These are phyloP conservation scores for Trichoderma hamatum DNA, from an alignment of 2,329 filamentous ascomycete genomes.

Conservation along the genomic window DNA sequence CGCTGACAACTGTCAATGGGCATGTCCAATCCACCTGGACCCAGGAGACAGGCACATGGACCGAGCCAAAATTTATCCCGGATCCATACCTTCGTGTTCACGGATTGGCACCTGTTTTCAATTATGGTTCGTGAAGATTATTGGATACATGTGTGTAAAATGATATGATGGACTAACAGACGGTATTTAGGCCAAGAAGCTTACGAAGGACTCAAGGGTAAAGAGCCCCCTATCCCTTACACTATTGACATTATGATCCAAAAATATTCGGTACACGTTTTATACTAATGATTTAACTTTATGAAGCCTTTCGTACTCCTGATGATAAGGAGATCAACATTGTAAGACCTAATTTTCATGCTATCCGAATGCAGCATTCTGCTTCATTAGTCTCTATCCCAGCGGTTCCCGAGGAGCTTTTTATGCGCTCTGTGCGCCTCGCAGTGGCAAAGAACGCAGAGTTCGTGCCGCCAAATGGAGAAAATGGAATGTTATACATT, in stretches of 20 bases:
- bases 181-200: slow-evolving; percentile 16
- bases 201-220: slow-evolving; percentile 26
- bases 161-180: not conserved
- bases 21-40: slow-evolving; percentile 20
- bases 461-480: slow-evolving; percentile 66
- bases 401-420: slow-evolving; percentile 59
- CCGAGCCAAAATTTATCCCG: slow-evolving; percentile 13
- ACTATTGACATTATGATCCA: not conserved
- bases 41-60: slow-evolving; percentile 13
- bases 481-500: slow-evolving; percentile 68
- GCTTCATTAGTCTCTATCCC: slow-evolving; percentile 58
- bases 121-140: slow-evolving; percentile 13
- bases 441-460: slow-evolving; percentile 68
- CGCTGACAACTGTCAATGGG: not conserved
- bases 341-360: slow-evolving; percentile 19
- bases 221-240: not conserved
- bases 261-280: not conserved
- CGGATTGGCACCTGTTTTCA: slow-evolving; percentile 21
- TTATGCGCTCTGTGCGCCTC: slow-evolving; percentile 60
- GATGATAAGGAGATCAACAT: slow-evolving; percentile 15
- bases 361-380: slow-evolving; percentile 17
- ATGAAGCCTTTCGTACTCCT: slow-evolving; percentile 9
- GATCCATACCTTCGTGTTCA: slow-evolving; percentile 21
- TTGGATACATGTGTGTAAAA: not conserved
- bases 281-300: not conserved